Percentiles rank a stretch among this genome's conserved stretches.
Evolutionary conservation across 352 stramenopile species (phyloP).

Genomic region (Phytophthora meadii): DNA sequence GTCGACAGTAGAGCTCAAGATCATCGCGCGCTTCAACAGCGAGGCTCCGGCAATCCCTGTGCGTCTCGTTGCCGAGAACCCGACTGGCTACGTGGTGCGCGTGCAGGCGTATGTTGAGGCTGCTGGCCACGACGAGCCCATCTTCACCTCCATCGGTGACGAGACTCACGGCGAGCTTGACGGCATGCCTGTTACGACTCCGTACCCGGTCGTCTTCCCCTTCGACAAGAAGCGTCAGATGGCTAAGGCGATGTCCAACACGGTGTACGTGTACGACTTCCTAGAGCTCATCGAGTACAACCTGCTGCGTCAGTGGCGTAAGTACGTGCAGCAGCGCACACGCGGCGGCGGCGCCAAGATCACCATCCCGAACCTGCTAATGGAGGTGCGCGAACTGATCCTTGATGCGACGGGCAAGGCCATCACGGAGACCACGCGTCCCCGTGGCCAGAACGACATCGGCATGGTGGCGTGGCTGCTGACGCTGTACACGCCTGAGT

Average conservation of each 20-base stretch:
- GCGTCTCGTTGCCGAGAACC: constrained; percentile 96
- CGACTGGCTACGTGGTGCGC: constrained; percentile 98
- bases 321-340: constrained; percentile 84
- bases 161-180: constrained; percentile 94
- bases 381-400: constrained; percentile 95
- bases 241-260: constrained; percentile 96
- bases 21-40: constrained; percentile 93
- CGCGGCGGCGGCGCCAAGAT: constrained; percentile 68
- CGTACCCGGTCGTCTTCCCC: constrained; percentile 97
- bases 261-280: constrained; percentile 99
- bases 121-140: constrained; percentile 76
- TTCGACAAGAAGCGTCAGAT: constrained; percentile 96
- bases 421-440: constrained; percentile 71
- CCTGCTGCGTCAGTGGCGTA: constrained; percentile 94
- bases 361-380: constrained; percentile 90
- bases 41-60: constrained; percentile 96
- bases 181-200: constrained; percentile 93
- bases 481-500: constrained; percentile 98
- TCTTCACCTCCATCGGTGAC: constrained; percentile 92
- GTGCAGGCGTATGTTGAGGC: constrained; percentile 99
- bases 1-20: constrained; percentile 97
- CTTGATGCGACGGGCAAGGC: constrained; percentile 82
- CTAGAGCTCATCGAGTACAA: constrained; percentile 98
- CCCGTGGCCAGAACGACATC: constrained; percentile 97
- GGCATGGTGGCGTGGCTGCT: constrained; percentile 99